These are phyloP conservation scores for Sclerotinia borealis DNA, from an alignment of 2,329 filamentous ascomycete species.

Conservation along the genomic window DNA sequence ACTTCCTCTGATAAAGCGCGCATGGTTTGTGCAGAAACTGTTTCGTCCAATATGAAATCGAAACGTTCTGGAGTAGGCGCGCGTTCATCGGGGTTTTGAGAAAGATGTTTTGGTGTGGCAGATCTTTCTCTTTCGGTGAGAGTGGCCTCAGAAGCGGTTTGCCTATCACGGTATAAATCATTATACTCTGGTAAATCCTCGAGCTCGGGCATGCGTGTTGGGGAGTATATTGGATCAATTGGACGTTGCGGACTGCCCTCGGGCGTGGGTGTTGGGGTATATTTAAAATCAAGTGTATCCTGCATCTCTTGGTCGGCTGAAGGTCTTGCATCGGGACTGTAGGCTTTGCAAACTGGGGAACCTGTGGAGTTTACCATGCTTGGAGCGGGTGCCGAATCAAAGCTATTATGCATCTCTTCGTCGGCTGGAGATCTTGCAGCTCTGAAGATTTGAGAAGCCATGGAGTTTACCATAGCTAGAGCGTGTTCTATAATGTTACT, in stretches of 20 bases:
- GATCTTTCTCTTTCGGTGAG: background rate
- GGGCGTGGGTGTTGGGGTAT: background rate
- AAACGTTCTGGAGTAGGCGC: background rate
- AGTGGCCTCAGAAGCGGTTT: background rate
- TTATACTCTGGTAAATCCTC: background rate
- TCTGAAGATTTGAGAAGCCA: background rate
- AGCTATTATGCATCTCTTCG: background rate
- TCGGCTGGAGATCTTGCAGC: background rate
- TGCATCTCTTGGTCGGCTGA: background rate
- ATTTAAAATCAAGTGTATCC: background rate
- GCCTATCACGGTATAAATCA: background rate
- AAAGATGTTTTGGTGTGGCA: background rate
- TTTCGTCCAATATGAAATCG: background rate
- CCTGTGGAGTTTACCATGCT: no score
- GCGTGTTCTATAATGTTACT: background rate
- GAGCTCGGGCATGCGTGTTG: background rate
- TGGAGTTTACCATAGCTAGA: no score
- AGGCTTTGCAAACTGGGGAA: background rate
- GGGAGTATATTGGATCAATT: background rate
- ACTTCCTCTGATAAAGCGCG: background rate
- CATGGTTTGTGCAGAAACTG: background rate
- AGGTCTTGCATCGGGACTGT: background rate
- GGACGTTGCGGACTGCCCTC: background rate
- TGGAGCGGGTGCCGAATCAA: background rate
- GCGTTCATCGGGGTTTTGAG: background rate